Conservation (phyloP, 2,329 filamentous ascomycete species). For the Coleophoma cylindrospora region DNA sequence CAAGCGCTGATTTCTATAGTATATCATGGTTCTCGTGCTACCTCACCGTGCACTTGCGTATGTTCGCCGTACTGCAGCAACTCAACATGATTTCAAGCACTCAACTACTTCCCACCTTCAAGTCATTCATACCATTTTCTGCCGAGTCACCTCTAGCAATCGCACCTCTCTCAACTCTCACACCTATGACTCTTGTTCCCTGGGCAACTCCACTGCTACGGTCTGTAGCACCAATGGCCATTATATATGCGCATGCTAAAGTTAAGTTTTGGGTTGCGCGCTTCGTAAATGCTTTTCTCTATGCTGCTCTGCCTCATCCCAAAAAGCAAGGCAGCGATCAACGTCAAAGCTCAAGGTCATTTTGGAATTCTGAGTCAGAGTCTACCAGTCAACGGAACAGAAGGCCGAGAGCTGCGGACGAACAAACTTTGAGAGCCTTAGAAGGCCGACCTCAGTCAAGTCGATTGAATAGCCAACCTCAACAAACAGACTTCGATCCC, state of each 20-base stretch:
- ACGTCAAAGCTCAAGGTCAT: constrained; percentile 6
- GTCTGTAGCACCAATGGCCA: constrained; percentile 18
- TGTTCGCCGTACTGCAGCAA: constrained; percentile 27
- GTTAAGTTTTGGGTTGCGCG: constrained; percentile 15
- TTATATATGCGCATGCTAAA: constrained; percentile 17
- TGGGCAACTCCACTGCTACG: constrained; percentile 11
- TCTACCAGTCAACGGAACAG: constrained; percentile 10
- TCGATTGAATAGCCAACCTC: constrained; percentile 6
- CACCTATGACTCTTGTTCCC: constrained; percentile 7
- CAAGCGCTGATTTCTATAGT: too few relatives aligned
- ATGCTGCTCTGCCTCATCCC: constrained; percentile 22
- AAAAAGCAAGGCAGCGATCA: constrained; percentile 13
- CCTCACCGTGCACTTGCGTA: constrained; percentile 20
- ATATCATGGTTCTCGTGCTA: constrained; percentile 10
- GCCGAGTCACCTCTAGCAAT: constrained; percentile 18
- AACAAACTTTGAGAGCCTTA: constrained; percentile 22
- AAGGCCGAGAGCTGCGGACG: constrained; percentile 14
- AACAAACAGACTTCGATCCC: constrained; percentile 9
- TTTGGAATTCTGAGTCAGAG: constrained; percentile 9
- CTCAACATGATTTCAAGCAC: constrained; percentile 20
- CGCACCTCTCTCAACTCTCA: constrained; percentile 8
- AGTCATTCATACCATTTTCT: constrained; percentile 23
- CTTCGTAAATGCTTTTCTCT: constrained; percentile 22
- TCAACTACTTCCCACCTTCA: constrained; percentile 14
- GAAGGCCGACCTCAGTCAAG: constrained; percentile 21